Conservation (phyloP, 2,329 filamentous ascomycete genomes). For the Bisporella sp. region DNA sequence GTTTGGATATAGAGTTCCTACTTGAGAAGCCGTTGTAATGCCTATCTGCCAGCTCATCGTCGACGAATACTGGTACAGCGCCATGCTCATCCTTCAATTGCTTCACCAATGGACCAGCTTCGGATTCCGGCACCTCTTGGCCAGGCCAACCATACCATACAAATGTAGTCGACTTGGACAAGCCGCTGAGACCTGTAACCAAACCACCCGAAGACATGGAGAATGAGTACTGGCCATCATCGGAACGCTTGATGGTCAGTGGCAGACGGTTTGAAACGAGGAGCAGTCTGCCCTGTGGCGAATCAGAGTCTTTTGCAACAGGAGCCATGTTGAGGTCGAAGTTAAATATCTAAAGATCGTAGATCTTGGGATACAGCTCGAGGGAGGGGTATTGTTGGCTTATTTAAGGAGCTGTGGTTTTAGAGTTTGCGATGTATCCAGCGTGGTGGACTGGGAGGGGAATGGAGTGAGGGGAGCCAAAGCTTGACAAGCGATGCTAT, state of each 20-base stretch:
- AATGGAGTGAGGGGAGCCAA: too few relatives aligned
- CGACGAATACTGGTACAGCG: slow-evolving; percentile 86
- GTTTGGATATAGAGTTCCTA: slow-evolving; percentile 37
- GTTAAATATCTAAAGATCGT: too few relatives aligned
- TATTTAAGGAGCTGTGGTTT: too few relatives aligned
- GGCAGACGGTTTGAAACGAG: slow-evolving; percentile 92
- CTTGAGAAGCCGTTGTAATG: slow-evolving; percentile 99
- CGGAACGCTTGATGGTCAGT: slow-evolving; percentile 90
- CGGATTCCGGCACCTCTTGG: slow-evolving; percentile 79
- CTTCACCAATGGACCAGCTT: slow-evolving; percentile 66
- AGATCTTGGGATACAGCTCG: too few relatives aligned
- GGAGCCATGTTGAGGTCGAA: slow-evolving; percentile 16
- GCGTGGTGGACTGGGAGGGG: too few relatives aligned
- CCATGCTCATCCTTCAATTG: slow-evolving; percentile 81
- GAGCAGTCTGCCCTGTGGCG: slow-evolving; percentile 46
- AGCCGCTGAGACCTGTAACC: slow-evolving; percentile 84
- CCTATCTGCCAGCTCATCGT: slow-evolving; percentile 85
- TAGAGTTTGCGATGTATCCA: too few relatives aligned
- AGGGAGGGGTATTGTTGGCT: too few relatives aligned
- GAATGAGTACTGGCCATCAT: slow-evolving; percentile 87
- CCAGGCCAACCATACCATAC: slow-evolving; percentile 99
- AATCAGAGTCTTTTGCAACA: slow-evolving; percentile 14
- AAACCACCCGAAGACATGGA: slow-evolving; percentile 96
- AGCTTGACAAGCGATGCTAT: too few relatives aligned
- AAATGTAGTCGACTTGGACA: slow-evolving; percentile 89